These are phyloP conservation scores for Sequoiadendron giganteum DNA, from an alignment of 75 land plant genomes.

Conservation along the genomic window DNA sequence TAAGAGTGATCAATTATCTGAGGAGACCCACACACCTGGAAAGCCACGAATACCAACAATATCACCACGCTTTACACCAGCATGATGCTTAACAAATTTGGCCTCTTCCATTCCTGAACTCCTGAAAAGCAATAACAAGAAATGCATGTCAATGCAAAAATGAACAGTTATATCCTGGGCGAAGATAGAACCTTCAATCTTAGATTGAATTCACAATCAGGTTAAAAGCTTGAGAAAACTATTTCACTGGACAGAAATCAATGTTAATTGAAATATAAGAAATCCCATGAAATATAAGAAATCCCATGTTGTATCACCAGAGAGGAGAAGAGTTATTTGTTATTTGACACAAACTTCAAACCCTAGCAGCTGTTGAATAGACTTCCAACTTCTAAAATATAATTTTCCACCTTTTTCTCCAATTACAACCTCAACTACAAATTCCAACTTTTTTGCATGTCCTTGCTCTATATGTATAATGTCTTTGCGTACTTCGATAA, in stretches of 20 bases:
- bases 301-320: no score
- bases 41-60: conserved; percentile 80
- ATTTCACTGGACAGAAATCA: not conserved
- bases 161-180: not conserved
- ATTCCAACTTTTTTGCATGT: no score
- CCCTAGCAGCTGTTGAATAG: no score
- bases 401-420: no score
- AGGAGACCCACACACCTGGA: conserved; percentile 56
- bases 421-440: no score
- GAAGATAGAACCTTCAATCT: not conserved
- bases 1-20: not conserved
- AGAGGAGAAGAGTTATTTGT: no score
- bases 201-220: not conserved
- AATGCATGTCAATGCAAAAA: not conserved
- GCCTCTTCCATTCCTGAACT: conserved; percentile 56
- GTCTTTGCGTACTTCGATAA: no score
- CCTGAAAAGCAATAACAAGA: conserved; percentile 19
- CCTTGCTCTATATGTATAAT: no score
- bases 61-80: conserved; percentile 81
- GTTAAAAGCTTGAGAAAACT: not conserved
- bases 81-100: conserved; percentile 63
- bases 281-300: not conserved
- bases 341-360: no score
- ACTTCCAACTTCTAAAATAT: no score
- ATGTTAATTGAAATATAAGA: not conserved